Conservation (phyloP, 2,329 filamentous ascomycete genomes). For the Sporothrix luriei region DNA sequence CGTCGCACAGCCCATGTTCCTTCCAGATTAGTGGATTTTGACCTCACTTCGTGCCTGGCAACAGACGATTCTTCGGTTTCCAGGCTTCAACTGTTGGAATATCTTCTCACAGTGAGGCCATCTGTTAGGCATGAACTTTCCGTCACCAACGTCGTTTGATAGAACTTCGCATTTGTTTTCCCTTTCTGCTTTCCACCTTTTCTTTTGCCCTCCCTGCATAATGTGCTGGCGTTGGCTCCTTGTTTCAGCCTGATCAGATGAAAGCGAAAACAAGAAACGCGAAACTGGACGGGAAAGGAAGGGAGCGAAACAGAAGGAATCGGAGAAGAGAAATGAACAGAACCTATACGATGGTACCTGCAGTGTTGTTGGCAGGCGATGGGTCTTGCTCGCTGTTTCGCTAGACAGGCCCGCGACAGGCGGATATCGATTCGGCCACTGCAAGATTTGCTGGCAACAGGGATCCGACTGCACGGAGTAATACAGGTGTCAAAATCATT, state of each 20-base stretch:
- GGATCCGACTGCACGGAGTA: conserved; percentile 14
- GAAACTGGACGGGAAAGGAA: not conserved
- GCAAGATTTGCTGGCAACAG: conserved; percentile 22
- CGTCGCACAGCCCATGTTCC: conserved; percentile 1
- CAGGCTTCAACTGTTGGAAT: too few relatives aligned
- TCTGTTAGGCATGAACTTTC: not conserved
- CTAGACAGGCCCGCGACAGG: not conserved
- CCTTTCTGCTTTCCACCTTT: not conserved
- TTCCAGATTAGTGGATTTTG: not conserved
- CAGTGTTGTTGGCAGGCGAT: not conserved
- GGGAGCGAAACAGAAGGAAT: not conserved
- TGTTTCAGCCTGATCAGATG: conserved; percentile 28
- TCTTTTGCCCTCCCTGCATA: conserved; percentile 17
- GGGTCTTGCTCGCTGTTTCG: not conserved
- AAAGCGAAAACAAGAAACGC: conserved; percentile 23
- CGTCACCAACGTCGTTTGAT: not conserved
- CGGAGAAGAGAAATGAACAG: not conserved
- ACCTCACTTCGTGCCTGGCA: not conserved
- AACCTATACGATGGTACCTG: not conserved
- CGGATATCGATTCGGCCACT: conserved; percentile 12
- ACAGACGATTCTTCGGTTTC: not conserved
- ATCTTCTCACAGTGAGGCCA: not conserved
- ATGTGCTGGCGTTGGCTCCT: conserved; percentile 13
- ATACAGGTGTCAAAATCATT: not conserved
- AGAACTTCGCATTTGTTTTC: not conserved